Percentiles rank a stretch among this genome's conserved stretches.
These are phyloP conservation scores for Boletus rex-veris DNA, from an alignment of 768 basidiomycete genomes.

Conservation along the genomic window DNA sequence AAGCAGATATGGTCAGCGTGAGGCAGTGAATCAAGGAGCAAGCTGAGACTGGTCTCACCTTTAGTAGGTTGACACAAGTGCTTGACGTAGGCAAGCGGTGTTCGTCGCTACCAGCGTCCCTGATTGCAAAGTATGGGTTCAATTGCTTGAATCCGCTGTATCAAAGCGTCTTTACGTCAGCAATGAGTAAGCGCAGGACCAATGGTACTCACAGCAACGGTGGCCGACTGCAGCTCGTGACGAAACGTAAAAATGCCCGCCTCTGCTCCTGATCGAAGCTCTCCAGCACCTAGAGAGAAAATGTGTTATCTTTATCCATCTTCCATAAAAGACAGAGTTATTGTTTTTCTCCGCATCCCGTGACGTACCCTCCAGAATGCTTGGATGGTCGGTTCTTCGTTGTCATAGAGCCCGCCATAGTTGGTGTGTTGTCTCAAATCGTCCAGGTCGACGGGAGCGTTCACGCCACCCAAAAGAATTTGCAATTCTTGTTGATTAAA, in stretches of 20 bases:
- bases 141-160: conserved; percentile 81
- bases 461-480: conserved; percentile 85
- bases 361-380: conserved; percentile 79
- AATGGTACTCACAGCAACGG: conserved; percentile 67
- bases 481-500: conserved; percentile 97
- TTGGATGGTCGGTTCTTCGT: conserved; percentile 65
- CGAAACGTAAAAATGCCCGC: conserved; percentile 78
- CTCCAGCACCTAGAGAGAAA: conserved; percentile 57
- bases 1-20: background rate
- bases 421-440: conserved; percentile 76
- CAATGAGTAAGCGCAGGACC: background rate
- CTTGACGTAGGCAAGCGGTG: conserved; percentile 70
- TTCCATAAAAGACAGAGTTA: background rate
- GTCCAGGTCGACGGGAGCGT: conserved; percentile 78
- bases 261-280: conserved; percentile 79
- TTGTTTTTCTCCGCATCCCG: background rate
- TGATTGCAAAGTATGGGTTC: conserved; percentile 83
- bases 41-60: conserved; percentile 43
- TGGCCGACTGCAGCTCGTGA: conserved; percentile 88
- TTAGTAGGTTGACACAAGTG: conserved; percentile 90
- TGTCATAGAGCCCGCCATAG: conserved; percentile 78
- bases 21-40: background rate
- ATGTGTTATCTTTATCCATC: background rate
- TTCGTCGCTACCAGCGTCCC: conserved; percentile 74
- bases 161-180: background rate